A percentile compares a stretch with the other conserved stretches of the same genome.
phyloP scores from a whole-genome alignment of 179 eudicot genomes.

The Nepenthes alata region DNA sequence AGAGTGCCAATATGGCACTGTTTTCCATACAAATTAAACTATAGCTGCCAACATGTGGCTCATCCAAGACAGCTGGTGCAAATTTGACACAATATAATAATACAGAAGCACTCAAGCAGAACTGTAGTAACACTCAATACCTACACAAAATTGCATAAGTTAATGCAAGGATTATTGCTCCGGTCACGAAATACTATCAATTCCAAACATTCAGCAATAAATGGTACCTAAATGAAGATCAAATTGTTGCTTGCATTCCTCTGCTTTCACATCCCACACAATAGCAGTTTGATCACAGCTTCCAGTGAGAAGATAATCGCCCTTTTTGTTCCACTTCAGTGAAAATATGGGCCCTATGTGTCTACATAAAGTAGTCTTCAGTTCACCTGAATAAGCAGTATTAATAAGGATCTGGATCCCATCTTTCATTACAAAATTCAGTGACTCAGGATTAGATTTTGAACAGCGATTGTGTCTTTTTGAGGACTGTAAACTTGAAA shows the following conservation, averaged over 20 bases:
- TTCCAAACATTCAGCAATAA: background rate
- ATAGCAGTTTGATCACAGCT: slow-evolving; percentile 87
- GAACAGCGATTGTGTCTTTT: no score
- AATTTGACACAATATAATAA: no score
- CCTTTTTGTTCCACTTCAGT: slow-evolving; percentile 87
- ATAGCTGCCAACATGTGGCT: no score
- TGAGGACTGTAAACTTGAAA: background rate
- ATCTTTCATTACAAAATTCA: no score
- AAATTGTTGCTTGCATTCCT: slow-evolving; percentile 69
- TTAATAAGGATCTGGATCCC: background rate
- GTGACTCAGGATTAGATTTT: no score
- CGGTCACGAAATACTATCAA: background rate
- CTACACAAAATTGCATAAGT: background rate
- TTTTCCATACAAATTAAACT: no score
- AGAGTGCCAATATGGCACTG: no score
- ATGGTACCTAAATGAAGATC: slow-evolving; percentile 63
- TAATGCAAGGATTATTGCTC: background rate
- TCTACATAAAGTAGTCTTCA: slow-evolving; percentile 52
- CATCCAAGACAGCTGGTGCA: no score
- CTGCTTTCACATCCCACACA: slow-evolving; percentile 83
- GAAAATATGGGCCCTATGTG: slow-evolving; percentile 91
- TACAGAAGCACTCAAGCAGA: no score
- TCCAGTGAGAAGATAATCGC: slow-evolving; percentile 86
- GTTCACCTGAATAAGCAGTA: slow-evolving; percentile 39
- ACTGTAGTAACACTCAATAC: no score